Evolutionary conservation across 2,329 filamentous ascomycete genomes (phyloP), one percentile per base, ranked within the genome.

Genomic region (Arachnopeziza araneosa): DNA sequence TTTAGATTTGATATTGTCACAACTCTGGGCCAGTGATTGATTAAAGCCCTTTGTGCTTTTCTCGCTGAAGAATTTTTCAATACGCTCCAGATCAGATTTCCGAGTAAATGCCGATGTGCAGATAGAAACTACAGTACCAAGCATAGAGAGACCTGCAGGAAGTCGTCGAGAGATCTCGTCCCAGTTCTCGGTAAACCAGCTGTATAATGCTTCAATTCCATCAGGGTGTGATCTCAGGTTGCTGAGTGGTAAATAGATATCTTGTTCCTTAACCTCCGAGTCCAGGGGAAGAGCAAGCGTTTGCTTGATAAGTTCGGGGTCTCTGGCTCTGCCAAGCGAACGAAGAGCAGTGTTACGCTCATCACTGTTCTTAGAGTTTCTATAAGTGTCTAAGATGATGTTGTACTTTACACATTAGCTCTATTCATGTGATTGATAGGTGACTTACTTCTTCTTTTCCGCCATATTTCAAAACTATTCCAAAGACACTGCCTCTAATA

Each of bases 301-400:
- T 63, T 85, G 85, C 78, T 95, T 79, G 73, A 97, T 93, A 54
- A 97, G 83, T 66, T 88, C 85, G 1, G 90, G 87, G 59, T 89
- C 82, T 72, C 87, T 87, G 53, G 91, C 86, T 55, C 91, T 86
- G 55, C 93, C 93, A 23, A 98, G 82, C 32, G 83, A 85, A 68
- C 93, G 90, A 61, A 98, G 83, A 1, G 92, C 92, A 14, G 90
- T 93, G 76, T 96, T 97, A 72, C 93, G 91, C 78, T 97, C 92
- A 70, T 96, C 92, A 66, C 86, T 87, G 67, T 88, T 93, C 60
- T 81, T 85, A 1, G 89, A 91, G 14, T 81, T 84, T 67, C 85
- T 85, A 78, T 90, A 95, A 68, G 90, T 86, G 67, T 91, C 80
- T 58, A 93, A 77, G 22, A 96, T 78, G 50, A 84, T 80, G 55